Evolutionary conservation across 108 stramenopile species (phyloP).

Genomic region (Seminavis robusta): DNA sequence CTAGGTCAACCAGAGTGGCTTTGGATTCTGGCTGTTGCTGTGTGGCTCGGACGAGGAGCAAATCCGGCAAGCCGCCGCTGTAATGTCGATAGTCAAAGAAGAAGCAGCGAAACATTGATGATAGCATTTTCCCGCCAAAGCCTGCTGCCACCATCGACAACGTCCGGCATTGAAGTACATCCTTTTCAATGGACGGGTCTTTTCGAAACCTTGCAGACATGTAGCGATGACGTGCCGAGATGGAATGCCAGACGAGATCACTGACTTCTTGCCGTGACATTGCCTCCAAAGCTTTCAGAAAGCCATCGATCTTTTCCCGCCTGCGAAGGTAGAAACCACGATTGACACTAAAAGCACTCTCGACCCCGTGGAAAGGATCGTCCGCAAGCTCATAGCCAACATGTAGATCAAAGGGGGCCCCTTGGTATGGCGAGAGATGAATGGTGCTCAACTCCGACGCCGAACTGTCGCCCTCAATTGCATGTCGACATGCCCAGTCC

Average conservation of each 20-base stretch:
- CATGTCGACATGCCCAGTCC: slow-evolving; percentile 25
- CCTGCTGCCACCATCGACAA: slow-evolving; percentile 71
- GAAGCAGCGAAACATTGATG: slow-evolving; percentile 60
- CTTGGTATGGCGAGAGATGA: slow-evolving; percentile 74
- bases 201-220: slow-evolving; percentile 3
- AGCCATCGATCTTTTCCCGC: slow-evolving; percentile 34
- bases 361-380: too few species aligned
- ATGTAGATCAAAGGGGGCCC: slow-evolving; percentile 80
- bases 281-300: slow-evolving; percentile 37
- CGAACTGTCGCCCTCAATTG: background rate
- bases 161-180: slow-evolving; percentile 56
- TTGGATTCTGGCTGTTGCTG: slow-evolving; percentile 11
- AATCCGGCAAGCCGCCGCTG: slow-evolving; percentile 78
- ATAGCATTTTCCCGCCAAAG: slow-evolving; percentile 58
- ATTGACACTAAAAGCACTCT: background rate
- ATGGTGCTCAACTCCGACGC: slow-evolving; percentile 29
- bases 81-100: slow-evolving; percentile 83
- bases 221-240: slow-evolving; percentile 37
- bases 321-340: slow-evolving; percentile 60
- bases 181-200: slow-evolving; percentile 48
- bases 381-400: slow-evolving; percentile 36
- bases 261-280: slow-evolving; percentile 32
- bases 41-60: slow-evolving; percentile 39
- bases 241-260: slow-evolving; percentile 49
- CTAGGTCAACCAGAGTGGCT: slow-evolving; percentile 53